Base-by-base conservation (phyloP, 2,329 filamentous ascomycete genomes). In the Penicillium sumatraense region DNA sequence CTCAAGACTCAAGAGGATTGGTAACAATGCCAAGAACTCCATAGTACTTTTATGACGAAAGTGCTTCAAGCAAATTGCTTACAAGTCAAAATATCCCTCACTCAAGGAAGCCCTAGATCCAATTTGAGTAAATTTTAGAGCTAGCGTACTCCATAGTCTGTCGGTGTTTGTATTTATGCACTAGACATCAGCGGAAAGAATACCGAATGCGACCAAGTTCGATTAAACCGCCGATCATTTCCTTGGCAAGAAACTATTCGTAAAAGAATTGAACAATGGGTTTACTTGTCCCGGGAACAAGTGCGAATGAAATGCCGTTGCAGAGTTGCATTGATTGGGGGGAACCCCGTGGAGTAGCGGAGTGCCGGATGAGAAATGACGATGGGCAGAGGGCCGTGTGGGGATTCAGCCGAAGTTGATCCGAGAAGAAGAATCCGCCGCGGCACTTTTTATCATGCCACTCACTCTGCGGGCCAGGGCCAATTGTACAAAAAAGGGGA, bases 341-440 rank as follows among this genome's bases (percentile, higher is more conserved):
- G 23, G 18, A 5, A 44, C 40, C 40, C 40, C 40, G 40, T 44
- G 40, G 40, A 44, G 40, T 27, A 23, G 10, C 40, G 20, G 20
- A n/a, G n/a, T 44, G 23, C n/a, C 11, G 40, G 40, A 44, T 44
- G n/a, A n/a, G n/a, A n/a, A n/a, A 44, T 44, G 40, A 44, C 40
- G 40, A 44, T 44, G 23, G 40, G 8, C 40, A 27, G 35, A 20
- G 21, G 23, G 40, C 21, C 14, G 40, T 44, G 40, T 49, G 54
- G 47, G 55, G 51, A 38, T 54, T 51, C 53, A 57, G 47, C 55
- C 55, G 55, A 57, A 51, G 55, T 54, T 54, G 29, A n/a, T 2
- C 55, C 55, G 55, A 21, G n/a, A 23, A 18, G n/a, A n/a, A 31
- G 5, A 41, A 10, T 9, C 29, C 11, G 11, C 36, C 36, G 18